A percentile compares a stretch with the other conserved stretches of the same genome.
Conservation (phyloP, 2,329 filamentous ascomycete species). For the Magnaporthiopsis rhizophila region DNA sequence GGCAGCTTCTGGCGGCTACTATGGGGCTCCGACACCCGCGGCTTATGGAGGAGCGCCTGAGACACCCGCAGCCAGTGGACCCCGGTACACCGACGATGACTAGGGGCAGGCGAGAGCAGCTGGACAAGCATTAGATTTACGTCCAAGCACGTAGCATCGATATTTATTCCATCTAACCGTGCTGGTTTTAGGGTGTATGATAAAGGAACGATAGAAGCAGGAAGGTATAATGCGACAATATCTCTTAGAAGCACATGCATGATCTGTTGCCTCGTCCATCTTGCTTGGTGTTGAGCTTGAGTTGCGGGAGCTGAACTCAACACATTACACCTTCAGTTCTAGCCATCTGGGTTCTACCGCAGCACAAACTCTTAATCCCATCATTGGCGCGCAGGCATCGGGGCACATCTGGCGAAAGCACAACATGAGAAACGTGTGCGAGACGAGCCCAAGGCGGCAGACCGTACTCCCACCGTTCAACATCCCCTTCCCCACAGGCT, state of each 20-base stretch:
- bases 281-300: not conserved
- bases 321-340: too few species aligned
- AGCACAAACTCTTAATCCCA: too few species aligned
- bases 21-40: constrained; percentile 57
- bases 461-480: not conserved
- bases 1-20: constrained; percentile 51
- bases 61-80: constrained; percentile 53
- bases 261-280: not conserved
- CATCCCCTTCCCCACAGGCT: not conserved
- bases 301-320: too few species aligned
- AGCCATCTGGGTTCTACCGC: too few species aligned
- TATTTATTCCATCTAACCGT: not conserved
- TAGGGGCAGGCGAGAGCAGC: constrained; percentile 11
- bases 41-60: constrained; percentile 49
- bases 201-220: not conserved
- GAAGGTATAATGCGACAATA: not conserved
- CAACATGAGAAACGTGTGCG: not conserved
- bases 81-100: constrained; percentile 46
- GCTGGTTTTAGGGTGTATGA: not conserved
- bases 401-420: too few species aligned
- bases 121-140: not conserved
- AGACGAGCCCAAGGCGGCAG: not conserved
- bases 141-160: not conserved
- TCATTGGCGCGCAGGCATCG: too few species aligned
- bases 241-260: not conserved